These are phyloP conservation scores for Phialophora macrospora DNA, from an alignment of 2,329 filamentous ascomycete species.

Conservation along the genomic window DNA sequence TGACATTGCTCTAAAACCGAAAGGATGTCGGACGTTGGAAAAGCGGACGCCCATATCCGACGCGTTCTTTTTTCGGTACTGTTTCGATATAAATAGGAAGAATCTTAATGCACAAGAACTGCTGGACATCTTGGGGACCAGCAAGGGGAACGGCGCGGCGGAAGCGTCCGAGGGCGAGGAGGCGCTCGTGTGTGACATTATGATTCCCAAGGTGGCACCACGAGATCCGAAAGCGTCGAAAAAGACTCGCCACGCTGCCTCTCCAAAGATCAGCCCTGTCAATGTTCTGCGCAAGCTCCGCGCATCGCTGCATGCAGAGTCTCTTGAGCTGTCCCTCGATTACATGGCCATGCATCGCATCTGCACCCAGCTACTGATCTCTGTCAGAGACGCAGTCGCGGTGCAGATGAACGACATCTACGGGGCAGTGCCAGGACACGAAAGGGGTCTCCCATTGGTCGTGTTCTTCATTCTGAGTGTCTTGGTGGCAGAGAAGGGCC, in stretches of 20 bases:
- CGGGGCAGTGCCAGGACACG: not conserved
- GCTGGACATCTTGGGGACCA: not conserved
- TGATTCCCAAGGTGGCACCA: not conserved
- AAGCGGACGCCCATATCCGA: not conserved
- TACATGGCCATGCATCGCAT: conserved; percentile 1
- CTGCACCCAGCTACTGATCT: not conserved
- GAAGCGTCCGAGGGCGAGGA: not conserved
- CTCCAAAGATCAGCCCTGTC: not conserved
- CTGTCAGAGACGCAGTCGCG: not conserved
- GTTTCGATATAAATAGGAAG: not conserved
- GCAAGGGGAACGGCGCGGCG: not conserved
- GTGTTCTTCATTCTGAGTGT: not conserved
- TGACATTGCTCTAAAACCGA: not conserved
- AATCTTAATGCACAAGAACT: not conserved
- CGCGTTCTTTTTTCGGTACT: not conserved
- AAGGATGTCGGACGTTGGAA: not conserved
- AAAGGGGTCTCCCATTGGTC: not conserved
- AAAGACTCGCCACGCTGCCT: not conserved
- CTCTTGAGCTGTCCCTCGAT: not conserved
- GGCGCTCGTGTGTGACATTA: not conserved
- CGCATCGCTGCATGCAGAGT: not conserved
- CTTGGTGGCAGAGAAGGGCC: not conserved
- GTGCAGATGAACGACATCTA: not conserved
- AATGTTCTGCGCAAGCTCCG: not conserved
- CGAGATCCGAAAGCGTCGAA: not conserved